phyloP scores from a whole-genome alignment of 2,329 filamentous ascomycete species.

The Lizonia empirigonia region DNA sequence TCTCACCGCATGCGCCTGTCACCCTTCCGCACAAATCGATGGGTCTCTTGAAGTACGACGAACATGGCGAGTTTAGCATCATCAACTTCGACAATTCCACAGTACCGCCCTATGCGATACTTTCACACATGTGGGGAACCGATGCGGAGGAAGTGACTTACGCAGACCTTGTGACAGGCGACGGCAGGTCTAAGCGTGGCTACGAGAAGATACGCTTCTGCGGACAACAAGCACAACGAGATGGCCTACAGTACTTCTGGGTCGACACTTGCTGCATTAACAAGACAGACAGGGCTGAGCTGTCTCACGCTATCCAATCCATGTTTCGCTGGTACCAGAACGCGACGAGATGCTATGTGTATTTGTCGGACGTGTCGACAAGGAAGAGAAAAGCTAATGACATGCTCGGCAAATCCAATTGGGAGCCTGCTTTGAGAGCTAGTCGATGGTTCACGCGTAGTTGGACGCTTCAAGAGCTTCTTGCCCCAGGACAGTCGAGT shows the following conservation, averaged over 20 bases:
- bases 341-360: neutral
- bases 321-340: slow-evolving; percentile 15
- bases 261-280: no score
- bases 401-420: neutral
- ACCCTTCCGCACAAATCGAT: no score
- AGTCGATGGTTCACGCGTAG: neutral
- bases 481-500: slow-evolving; percentile 21
- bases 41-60: no score
- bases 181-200: neutral
- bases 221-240: no score
- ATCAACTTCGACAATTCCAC: no score
- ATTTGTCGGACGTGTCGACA: neutral
- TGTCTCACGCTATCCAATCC: slow-evolving; percentile 17
- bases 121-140: neutral
- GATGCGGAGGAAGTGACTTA: neutral
- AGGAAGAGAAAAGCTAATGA: neutral
- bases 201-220: no score
- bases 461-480: no score
- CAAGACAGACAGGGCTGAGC: no score
- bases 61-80: no score
- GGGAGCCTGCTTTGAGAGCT: slow-evolving; percentile 3
- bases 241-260: no score
- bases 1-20: no score
- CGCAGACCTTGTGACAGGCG: neutral
- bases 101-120: neutral